A percentile compares a stretch with the other conserved stretches of the same genome.
phyloP scores from a whole-genome alignment of 2,329 filamentous ascomycete genomes.

The Cytospora piceicola region DNA sequence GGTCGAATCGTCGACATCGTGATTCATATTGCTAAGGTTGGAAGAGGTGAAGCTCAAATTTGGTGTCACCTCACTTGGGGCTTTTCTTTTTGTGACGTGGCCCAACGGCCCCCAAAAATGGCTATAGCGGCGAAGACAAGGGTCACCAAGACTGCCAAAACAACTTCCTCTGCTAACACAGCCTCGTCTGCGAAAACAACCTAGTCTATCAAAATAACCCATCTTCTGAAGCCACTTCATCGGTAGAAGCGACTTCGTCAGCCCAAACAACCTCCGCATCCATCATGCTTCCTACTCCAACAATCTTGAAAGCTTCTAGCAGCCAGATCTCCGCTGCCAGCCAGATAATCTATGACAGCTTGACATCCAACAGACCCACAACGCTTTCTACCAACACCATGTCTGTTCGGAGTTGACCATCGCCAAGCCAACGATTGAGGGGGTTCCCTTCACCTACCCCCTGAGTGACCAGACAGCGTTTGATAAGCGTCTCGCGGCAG shows the following conservation, averaged over 20 bases:
- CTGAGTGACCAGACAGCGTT: not conserved
- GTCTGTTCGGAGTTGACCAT: not conserved
- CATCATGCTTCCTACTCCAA: not conserved
- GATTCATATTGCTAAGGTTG: too few relatives aligned
- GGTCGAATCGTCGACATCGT: not conserved
- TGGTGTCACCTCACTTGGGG: too few relatives aligned
- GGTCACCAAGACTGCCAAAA: constrained; percentile 4
- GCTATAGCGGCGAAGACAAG: constrained; percentile 1
- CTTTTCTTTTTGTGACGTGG: not conserved
- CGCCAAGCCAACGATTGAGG: constrained; percentile 3
- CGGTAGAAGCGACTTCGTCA: not conserved
- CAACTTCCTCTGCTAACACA: not conserved
- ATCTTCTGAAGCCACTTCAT: too few relatives aligned
- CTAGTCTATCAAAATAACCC: not conserved
- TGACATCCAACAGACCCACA: not conserved
- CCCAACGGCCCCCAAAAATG: not conserved
- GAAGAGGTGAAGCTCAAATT: too few relatives aligned
- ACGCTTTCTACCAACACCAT: constrained; percentile 5
- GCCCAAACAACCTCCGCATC: not conserved
- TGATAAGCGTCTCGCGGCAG: constrained; percentile 8
- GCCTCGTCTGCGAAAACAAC: too few relatives aligned
- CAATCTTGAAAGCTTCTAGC: not conserved
- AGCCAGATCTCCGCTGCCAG: not conserved
- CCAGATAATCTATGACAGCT: too few relatives aligned
- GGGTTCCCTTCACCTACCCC: constrained; percentile 6